Evolutionary conservation across 768 basidiomycete species (phyloP).

Genomic region (Amanita rimosa): DNA sequence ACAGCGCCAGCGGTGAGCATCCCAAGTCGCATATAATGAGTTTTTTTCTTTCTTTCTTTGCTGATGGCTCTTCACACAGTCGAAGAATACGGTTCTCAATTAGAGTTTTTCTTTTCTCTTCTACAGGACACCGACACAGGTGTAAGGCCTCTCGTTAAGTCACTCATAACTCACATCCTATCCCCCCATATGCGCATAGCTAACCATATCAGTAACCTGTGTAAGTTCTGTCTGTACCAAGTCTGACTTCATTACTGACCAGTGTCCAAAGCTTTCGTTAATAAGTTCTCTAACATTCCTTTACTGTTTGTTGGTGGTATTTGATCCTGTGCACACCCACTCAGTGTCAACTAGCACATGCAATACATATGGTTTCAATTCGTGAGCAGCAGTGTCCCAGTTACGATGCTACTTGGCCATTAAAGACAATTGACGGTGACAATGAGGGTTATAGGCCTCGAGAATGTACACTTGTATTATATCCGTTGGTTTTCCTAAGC

Average conservation of each 20-base stretch:
- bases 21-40: background rate
- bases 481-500: slow-evolving; percentile 7
- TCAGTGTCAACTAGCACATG: background rate
- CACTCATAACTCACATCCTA: slow-evolving; percentile 6
- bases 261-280: background rate
- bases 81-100: slow-evolving; percentile 14
- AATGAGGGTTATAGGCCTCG: background rate
- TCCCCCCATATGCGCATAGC: background rate
- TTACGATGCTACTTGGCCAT: background rate
- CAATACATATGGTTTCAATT: slow-evolving; percentile 1
- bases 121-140: slow-evolving; percentile 19
- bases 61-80: slow-evolving; percentile 9
- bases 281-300: background rate
- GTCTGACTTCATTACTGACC: background rate
- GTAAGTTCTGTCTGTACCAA: background rate
- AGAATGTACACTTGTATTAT: background rate
- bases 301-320: background rate
- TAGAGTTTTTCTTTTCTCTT: slow-evolving; percentile 13
- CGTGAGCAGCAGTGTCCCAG: no score
- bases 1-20: background rate
- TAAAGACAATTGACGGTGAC: background rate
- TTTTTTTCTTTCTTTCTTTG: background rate
- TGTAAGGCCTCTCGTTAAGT: slow-evolving; percentile 20
- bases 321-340: background rate
- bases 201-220: background rate